Evolutionary conservation across 73 alveolate genomes (phyloP).

Genomic region (Breviolum minutum): DNA sequence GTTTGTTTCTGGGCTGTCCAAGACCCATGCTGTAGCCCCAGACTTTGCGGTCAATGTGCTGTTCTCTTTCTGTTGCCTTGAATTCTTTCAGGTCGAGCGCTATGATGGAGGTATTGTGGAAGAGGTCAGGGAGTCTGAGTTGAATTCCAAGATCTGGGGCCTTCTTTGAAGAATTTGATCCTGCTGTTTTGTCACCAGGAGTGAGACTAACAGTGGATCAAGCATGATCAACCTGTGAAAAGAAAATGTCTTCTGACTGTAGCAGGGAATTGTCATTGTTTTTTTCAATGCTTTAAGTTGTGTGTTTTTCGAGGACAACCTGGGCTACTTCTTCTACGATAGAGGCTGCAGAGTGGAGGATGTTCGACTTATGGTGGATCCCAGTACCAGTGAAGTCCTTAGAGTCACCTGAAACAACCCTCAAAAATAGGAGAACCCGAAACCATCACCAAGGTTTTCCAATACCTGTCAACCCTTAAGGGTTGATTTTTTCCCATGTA

Average conservation of each 20-base stretch:
- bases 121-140: slow-evolving; percentile 1
- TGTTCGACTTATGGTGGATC: slow-evolving; percentile 94
- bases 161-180: no score
- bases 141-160: background rate
- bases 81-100: slow-evolving; percentile 56
- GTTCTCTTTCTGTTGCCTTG: background rate
- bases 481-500: no score
- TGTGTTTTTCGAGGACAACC: slow-evolving; percentile 12
- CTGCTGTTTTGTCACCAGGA: no score
- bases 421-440: no score
- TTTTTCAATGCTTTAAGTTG: background rate
- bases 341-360: slow-evolving; percentile 82
- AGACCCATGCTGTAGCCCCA: slow-evolving; percentile 56
- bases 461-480: background rate
- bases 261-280: no score
- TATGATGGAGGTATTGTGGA: slow-evolving; percentile 79
- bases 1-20: slow-evolving; percentile 84
- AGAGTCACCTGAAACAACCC: no score
- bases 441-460: background rate
- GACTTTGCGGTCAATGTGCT: background rate
- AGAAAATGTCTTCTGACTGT: no score
- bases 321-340: slow-evolving; percentile 93
- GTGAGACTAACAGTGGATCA: no score
- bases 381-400: slow-evolving; percentile 53
- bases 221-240: background rate